A percentile compares a stretch with the other conserved stretches of the same genome.
These are phyloP conservation scores for Crithidia sp. DNA, from an alignment of 208 protist genomes.

Conservation along the genomic window DNA sequence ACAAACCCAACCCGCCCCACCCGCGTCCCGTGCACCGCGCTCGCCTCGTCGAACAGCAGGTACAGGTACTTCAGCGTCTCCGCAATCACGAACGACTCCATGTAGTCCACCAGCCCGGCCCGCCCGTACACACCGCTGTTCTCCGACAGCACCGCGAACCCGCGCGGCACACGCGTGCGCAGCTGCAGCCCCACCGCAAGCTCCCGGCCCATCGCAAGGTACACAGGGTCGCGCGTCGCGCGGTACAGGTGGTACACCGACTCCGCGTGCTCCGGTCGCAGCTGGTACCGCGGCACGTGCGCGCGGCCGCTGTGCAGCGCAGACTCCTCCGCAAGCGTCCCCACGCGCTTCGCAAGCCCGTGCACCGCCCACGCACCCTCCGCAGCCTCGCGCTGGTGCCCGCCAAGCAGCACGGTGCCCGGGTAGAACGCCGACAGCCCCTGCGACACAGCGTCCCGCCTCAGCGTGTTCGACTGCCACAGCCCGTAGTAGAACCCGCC, in stretches of 20 bases:
- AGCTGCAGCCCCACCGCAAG: constrained; percentile 61
- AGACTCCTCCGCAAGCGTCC: constrained; percentile 77
- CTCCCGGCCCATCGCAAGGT: constrained; percentile 70
- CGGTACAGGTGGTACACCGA: constrained; percentile 37
- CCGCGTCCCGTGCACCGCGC: constrained; percentile 25
- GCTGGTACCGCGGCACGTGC: constrained; percentile 44
- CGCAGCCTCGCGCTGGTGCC: constrained; percentile 59
- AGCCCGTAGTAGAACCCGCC: not conserved
- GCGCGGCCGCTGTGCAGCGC: constrained; percentile 1
- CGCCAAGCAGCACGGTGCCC: constrained; percentile 60
- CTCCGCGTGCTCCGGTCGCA: constrained; percentile 91
- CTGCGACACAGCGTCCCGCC: constrained; percentile 44
- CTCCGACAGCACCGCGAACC: constrained; percentile 49
- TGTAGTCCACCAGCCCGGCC: constrained; percentile 50
- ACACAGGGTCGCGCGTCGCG: constrained; percentile 65
- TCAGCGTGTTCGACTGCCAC: not conserved
- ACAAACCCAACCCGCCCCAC: constrained; percentile 41
- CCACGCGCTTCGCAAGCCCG: constrained; percentile 67
- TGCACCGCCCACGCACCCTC: constrained; percentile 56
- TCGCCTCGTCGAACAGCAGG: constrained; percentile 89
- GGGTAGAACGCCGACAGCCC: constrained; percentile 85
- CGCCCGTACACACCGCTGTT: not conserved
- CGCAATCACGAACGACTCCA: constrained; percentile 94
- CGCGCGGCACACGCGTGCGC: constrained; percentile 53
- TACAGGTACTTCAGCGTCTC: constrained; percentile 98